A percentile compares a stretch with the other conserved stretches of the same genome.
Evolutionary conservation across 2,329 filamentous ascomycete genomes (phyloP).

Genomic region (Diaporthe ampelina): DNA sequence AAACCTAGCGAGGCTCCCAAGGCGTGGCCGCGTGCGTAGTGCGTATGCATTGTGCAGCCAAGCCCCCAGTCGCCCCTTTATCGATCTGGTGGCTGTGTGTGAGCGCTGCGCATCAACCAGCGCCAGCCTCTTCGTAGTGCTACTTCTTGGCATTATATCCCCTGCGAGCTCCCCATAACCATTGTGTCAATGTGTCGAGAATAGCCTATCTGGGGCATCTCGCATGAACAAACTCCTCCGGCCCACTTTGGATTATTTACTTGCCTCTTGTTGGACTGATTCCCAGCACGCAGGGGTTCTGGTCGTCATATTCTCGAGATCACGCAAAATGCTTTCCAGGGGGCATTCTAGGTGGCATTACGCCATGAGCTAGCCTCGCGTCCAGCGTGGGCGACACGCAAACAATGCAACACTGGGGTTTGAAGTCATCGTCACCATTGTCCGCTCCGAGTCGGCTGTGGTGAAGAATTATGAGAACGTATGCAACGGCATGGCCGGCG

Average conservation of each 20-base stretch:
- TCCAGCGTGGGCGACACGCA: slow-evolving; percentile 4
- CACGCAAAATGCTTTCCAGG: neutral
- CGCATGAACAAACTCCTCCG: neutral
- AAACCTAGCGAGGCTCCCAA: neutral
- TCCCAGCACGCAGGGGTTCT: neutral
- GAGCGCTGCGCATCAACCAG: neutral
- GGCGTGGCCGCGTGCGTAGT: slow-evolving; percentile 2
- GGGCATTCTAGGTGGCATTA: neutral
- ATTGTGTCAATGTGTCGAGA: neutral
- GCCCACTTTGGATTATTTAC: neutral
- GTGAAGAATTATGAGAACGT: neutral
- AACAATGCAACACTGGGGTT: neutral
- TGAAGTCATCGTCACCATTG: neutral
- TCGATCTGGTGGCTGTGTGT: neutral
- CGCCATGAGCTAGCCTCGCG: neutral
- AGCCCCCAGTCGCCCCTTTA: neutral
- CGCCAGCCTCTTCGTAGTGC: neutral
- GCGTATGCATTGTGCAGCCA: slow-evolving; percentile 6
- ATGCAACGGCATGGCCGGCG: neutral
- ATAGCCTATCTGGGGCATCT: slow-evolving; percentile 7
- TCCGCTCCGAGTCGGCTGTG: neutral
- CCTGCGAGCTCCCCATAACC: neutral
- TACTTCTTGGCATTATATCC: neutral
- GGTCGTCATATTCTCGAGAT: neutral
- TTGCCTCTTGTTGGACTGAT: neutral